A percentile compares a stretch with the other conserved stretches of the same genome.
Conservation (phyloP, 768 basidiomycete species). For the Holtermannia corniformis region DNA sequence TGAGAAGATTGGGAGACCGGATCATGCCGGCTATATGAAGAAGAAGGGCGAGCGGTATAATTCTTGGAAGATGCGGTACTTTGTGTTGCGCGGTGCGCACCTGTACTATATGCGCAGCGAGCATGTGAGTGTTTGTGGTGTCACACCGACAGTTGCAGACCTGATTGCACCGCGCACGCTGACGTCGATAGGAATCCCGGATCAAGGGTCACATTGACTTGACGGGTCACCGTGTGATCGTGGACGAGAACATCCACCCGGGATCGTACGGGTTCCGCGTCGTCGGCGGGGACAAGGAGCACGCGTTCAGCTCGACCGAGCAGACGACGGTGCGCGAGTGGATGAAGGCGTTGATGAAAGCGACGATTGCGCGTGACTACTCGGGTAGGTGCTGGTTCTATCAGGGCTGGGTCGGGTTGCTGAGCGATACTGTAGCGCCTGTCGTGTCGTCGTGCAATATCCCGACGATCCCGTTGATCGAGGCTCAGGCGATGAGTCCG, state of each 20-base stretch:
- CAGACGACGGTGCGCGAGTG: slow-evolving; percentile 78
- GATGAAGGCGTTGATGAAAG: slow-evolving; percentile 99
- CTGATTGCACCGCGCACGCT: too few species aligned
- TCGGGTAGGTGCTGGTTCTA: too few species aligned
- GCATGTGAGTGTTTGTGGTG: slow-evolving; percentile 41
- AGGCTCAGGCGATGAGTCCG: slow-evolving; percentile 94
- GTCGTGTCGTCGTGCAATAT: slow-evolving; percentile 95
- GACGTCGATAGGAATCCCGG: slow-evolving; percentile 66
- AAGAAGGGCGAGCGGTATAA: slow-evolving; percentile 93
- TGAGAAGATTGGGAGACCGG: slow-evolving; percentile 81
- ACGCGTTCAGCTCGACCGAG: slow-evolving; percentile 87
- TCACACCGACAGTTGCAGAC: neutral
- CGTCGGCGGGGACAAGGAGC: slow-evolving; percentile 70
- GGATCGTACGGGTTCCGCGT: slow-evolving; percentile 93
- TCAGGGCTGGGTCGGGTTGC: too few species aligned
- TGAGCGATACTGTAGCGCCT: slow-evolving; percentile 49
- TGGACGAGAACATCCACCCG: slow-evolving; percentile 83
- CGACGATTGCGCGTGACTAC: slow-evolving; percentile 90
- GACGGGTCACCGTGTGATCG: slow-evolving; percentile 79
- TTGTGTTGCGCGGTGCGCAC: slow-evolving; percentile 84
- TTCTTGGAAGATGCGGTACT: slow-evolving; percentile 82
- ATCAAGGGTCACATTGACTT: slow-evolving; percentile 96
- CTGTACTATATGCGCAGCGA: slow-evolving; percentile 75
- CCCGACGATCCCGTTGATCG: slow-evolving; percentile 85
- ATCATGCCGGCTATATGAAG: slow-evolving; percentile 87